phyloP scores from a whole-genome alignment of 2,329 filamentous ascomycete genomes.

The Ophiostoma australiae region DNA sequence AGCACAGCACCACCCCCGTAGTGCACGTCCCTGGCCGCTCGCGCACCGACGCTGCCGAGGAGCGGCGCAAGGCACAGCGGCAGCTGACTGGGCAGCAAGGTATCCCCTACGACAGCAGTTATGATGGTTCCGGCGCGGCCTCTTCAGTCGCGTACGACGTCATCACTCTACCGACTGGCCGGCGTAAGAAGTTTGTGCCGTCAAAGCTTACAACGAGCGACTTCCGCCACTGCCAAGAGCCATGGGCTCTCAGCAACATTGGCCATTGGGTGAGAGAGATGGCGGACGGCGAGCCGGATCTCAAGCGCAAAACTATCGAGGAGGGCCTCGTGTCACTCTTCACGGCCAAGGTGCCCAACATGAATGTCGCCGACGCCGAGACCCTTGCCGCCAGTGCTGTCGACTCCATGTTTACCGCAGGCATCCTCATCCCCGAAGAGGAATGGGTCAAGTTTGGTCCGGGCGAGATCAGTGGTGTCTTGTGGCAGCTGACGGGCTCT shows the following conservation, averaged over 20 bases:
- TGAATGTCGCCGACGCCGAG: constrained; percentile 97
- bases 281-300: constrained; percentile 83
- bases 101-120: constrained; percentile 47
- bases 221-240: constrained; percentile 78
- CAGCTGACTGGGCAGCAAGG: constrained; percentile 48
- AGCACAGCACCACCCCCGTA: constrained; percentile 73
- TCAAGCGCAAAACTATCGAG: constrained; percentile 77
- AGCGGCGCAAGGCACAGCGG: constrained; percentile 52
- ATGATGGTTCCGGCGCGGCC: constrained; percentile 51
- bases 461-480: constrained; percentile 76
- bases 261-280: constrained; percentile 81
- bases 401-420: constrained; percentile 70
- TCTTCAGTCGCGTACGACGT: constrained; percentile 66
- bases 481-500: constrained; percentile 86
- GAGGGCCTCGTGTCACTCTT: constrained; percentile 87
- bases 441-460: constrained; percentile 95
- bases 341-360: constrained; percentile 90
- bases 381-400: constrained; percentile 74
- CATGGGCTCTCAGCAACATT: constrained; percentile 89
- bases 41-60: constrained; percentile 85
- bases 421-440: constrained; percentile 78
- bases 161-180: constrained; percentile 73
- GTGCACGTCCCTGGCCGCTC: constrained; percentile 81
- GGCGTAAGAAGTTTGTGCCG: constrained; percentile 72
- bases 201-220: constrained; percentile 75